Evolutionary conservation across 768 basidiomycete species (phyloP).

Genomic region (Ephemerocybe angulata): DNA sequence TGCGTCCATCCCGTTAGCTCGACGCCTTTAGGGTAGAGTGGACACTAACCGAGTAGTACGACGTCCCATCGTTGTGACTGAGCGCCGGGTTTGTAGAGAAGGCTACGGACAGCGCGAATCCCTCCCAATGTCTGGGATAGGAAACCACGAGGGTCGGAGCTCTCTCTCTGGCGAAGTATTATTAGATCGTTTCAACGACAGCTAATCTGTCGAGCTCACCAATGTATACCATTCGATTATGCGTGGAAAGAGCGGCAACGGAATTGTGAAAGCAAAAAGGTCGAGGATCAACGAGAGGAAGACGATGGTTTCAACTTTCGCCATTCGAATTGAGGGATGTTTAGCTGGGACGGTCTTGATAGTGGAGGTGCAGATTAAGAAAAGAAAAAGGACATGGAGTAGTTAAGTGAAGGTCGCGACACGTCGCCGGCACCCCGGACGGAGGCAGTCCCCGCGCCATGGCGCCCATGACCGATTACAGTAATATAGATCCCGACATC

Average conservation of each 20-base stretch:
- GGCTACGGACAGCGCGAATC: conserved; percentile 62
- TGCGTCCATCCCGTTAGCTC: neutral
- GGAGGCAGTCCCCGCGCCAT: neutral
- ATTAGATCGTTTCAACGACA: too few species aligned
- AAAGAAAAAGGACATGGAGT: neutral
- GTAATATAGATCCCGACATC: neutral
- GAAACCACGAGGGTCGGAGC: conserved; percentile 64
- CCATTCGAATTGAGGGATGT: conserved; percentile 37
- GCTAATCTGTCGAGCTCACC: conserved; percentile 38
- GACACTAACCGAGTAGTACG: conserved; percentile 75
- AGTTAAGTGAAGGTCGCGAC: neutral
- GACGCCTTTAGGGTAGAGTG: neutral
- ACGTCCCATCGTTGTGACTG: conserved; percentile 88
- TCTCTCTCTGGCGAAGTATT: conserved; percentile 81
- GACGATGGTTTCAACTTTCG: conserved; percentile 73
- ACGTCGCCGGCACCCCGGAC: neutral
- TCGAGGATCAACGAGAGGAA: conserved; percentile 91
- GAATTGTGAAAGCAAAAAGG: conserved; percentile 88
- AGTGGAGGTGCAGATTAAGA: neutral
- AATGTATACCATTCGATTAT: conserved; percentile 89
- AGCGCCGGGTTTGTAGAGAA: conserved; percentile 54
- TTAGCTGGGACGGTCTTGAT: too few species aligned
- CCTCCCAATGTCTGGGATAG: conserved; percentile 65
- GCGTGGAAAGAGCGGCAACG: conserved; percentile 97
- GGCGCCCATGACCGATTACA: neutral